These are phyloP conservation scores for Firmiana major DNA, from an alignment of 345 rosid species.

Conservation along the genomic window DNA sequence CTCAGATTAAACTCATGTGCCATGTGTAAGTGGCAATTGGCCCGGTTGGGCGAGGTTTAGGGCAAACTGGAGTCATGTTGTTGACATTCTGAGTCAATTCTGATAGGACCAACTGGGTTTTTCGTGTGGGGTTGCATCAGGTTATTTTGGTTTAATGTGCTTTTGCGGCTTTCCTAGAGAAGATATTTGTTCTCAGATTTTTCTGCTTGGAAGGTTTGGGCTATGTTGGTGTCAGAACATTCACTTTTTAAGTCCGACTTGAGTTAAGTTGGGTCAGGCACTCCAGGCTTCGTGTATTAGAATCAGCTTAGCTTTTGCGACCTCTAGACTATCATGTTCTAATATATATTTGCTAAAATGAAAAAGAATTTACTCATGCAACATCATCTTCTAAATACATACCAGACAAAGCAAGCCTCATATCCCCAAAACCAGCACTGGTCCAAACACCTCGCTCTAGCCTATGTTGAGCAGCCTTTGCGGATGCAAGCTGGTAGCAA, in stretches of 20 bases:
- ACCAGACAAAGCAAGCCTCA: conserved; percentile 65
- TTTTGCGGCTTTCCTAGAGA: neutral
- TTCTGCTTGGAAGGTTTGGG: neutral
- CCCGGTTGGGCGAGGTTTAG: neutral
- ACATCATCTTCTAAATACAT: conserved; percentile 9
- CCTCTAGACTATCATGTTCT: too few species aligned
- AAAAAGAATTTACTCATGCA: neutral
- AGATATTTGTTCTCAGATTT: neutral
- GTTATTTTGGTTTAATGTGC: neutral
- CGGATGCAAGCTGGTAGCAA: conserved; percentile 52
- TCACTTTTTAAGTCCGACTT: too few species aligned
- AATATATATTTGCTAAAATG: neutral
- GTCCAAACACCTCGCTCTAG: conserved; percentile 56
- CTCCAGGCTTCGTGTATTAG: too few species aligned
- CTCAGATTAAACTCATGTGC: neutral
- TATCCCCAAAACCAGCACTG: conserved; percentile 42
- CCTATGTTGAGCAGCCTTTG: conserved; percentile 54
- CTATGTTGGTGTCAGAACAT: neutral
- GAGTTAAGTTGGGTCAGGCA: too few species aligned
- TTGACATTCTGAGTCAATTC: neutral
- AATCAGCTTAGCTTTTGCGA: too few species aligned
- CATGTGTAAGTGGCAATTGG: neutral
- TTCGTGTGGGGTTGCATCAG: neutral
- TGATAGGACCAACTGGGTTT: neutral
- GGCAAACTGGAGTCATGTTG: neutral